phyloP scores from a whole-genome alignment of 2,329 filamentous ascomycete genomes.

The Xylaria hypoxylon region DNA sequence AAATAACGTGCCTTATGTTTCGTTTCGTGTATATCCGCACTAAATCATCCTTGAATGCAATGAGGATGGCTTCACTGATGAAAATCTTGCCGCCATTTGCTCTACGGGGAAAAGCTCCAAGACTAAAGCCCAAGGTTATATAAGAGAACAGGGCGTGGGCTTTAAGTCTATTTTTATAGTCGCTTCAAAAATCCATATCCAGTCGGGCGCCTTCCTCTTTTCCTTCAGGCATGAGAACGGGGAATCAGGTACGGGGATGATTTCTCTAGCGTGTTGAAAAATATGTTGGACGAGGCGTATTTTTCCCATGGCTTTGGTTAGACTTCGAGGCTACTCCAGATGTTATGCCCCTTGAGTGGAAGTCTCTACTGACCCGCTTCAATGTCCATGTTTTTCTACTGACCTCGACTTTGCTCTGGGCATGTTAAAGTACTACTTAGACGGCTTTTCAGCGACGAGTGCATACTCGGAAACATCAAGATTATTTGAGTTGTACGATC shows the following conservation, averaged over 20 bases:
- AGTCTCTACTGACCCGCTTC: conserved; percentile 14
- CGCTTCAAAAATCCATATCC: conserved; percentile 58
- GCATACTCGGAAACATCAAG: no score
- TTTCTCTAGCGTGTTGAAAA: conserved; percentile 51
- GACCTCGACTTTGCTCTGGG: conserved; percentile 38
- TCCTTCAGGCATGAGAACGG: conserved; percentile 55
- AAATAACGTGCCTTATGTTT: conserved; percentile 48
- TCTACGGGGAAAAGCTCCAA: conserved; percentile 60
- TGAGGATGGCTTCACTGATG: conserved; percentile 58
- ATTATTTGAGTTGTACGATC: conserved; percentile 38
- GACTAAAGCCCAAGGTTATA: conserved; percentile 54
- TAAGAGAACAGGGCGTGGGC: conserved; percentile 64
- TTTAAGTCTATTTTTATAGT: conserved; percentile 65
- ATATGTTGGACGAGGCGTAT: conserved; percentile 27
- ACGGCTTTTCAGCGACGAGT: neutral
- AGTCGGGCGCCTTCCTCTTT: conserved; percentile 59
- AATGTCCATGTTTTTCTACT: neutral
- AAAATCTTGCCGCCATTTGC: conserved; percentile 61
- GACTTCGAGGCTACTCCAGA: conserved; percentile 7
- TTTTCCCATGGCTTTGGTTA: conserved; percentile 42
- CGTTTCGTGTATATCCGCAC: conserved; percentile 53
- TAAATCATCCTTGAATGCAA: conserved; percentile 62
- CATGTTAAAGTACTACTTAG: conserved; percentile 35
- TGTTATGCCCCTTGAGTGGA: conserved; percentile 24
- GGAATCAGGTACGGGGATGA: conserved; percentile 63